These are phyloP conservation scores for Volvox africanus DNA, from an alignment of 139 green algal species.

Conservation along the genomic window DNA sequence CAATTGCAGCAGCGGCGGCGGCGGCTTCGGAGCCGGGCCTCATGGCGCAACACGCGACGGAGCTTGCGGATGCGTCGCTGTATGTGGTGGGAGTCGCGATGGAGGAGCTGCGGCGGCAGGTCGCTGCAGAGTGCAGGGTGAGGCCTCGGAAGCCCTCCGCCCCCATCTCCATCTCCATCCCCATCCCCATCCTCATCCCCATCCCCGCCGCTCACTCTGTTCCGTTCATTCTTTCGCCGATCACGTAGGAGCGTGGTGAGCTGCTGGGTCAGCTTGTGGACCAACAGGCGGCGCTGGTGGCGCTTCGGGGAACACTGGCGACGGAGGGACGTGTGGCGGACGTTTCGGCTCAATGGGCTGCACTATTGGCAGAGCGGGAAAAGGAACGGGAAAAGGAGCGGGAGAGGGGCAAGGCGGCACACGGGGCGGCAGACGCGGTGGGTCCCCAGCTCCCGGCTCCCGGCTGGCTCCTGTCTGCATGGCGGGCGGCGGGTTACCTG, in stretches of 20 bases:
- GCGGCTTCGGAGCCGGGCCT: not conserved
- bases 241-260: constrained; percentile 56
- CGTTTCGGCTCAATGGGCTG: constrained; percentile 15
- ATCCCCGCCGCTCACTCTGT: not conserved
- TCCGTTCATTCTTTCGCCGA: not conserved
- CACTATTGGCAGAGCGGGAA: constrained; percentile 8
- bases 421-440: not conserved
- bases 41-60: constrained; percentile 3
- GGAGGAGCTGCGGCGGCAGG: constrained; percentile 68
- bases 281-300: constrained; percentile 56
- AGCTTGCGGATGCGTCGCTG: constrained; percentile 66
- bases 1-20: not conserved
- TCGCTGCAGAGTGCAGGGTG: constrained; percentile 62
- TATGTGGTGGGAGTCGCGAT: constrained; percentile 68
- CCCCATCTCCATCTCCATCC: not conserved
- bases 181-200: not conserved
- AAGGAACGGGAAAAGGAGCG: not conserved
- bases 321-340: constrained; percentile 41
- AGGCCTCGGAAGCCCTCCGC: not conserved
- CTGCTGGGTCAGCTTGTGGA: constrained; percentile 66
- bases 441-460: not conserved
- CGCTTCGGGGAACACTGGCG: constrained; percentile 45
- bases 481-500: too few species aligned
- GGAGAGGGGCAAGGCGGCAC: not conserved
- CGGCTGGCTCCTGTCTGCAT: too few species aligned